Evolutionary conservation across 495 filamentous ascomycete species (phyloP).

Genomic region (Xylaria curta): DNA sequence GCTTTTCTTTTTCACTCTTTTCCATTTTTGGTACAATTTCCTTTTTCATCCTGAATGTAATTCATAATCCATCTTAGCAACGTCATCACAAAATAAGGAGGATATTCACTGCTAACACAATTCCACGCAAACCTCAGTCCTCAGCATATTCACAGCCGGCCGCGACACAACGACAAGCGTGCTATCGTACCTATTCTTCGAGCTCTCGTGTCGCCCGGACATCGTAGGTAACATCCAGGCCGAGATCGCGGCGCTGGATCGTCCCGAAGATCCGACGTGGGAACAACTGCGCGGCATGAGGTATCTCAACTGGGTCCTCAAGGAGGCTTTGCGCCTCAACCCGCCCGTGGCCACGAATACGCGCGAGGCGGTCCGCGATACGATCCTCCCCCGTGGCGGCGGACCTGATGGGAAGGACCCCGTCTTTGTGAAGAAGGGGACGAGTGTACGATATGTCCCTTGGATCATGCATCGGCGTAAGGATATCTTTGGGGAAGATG

Average conservation of each 20-base stretch:
- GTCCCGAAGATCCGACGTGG: constrained; percentile 43
- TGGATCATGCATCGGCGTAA: constrained; percentile 54
- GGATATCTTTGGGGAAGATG: constrained; percentile 52
- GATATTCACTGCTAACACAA: not conserved
- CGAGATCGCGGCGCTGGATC: constrained; percentile 50
- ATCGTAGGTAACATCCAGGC: constrained; percentile 56
- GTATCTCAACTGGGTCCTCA: constrained; percentile 58
- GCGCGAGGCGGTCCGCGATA: constrained; percentile 58
- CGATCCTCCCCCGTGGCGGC: constrained; percentile 48
- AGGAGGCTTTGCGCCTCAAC: constrained; percentile 62
- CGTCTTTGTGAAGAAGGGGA: constrained; percentile 52
- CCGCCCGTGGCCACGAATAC: constrained; percentile 64
- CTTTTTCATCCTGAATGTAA: not conserved
- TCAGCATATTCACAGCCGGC: constrained; percentile 46
- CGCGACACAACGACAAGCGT: constrained; percentile 67
- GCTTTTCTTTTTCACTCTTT: not conserved
- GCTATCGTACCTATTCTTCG: constrained; percentile 66
- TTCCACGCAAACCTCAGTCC: not conserved
- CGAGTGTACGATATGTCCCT: constrained; percentile 52
- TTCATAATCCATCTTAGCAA: not conserved
- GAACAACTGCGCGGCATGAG: constrained; percentile 55
- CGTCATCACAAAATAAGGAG: not conserved
- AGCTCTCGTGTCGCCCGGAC: constrained; percentile 59
- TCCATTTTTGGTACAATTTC: not conserved
- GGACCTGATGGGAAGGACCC: constrained; percentile 55